phyloP scores from a whole-genome alignment of 441 rosid species.

The Isatis lusitanica region DNA sequence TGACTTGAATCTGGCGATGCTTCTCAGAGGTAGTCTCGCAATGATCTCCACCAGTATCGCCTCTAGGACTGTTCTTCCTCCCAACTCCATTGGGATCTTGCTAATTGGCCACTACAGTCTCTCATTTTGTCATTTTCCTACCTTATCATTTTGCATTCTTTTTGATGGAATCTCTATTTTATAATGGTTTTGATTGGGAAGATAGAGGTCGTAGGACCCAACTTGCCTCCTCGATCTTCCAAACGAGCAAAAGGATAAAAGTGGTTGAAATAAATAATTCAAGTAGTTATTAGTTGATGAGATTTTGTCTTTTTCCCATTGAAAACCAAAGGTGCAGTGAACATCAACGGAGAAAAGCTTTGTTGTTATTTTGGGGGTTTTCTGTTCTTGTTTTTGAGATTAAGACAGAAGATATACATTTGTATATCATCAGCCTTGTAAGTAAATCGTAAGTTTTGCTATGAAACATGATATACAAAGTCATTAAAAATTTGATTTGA shows the following conservation, averaged over 20 bases:
- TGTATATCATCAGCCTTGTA: background rate
- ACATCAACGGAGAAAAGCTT: background rate
- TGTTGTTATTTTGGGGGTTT: too few species aligned
- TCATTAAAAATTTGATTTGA: slow-evolving; percentile 13
- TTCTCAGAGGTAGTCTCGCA: slow-evolving; percentile 7
- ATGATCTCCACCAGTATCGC: slow-evolving; percentile 4
- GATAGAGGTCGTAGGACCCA: background rate
- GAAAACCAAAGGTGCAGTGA: background rate
- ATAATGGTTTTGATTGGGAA: background rate
- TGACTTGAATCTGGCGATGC: background rate
- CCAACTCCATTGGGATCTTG: background rate
- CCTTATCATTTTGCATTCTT: background rate
- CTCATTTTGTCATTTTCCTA: background rate
- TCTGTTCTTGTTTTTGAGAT: background rate
- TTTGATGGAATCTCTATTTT: background rate
- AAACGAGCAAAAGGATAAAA: background rate
- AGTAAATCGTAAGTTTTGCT: background rate
- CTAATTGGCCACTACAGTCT: background rate
- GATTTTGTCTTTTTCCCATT: background rate
- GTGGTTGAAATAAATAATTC: background rate
- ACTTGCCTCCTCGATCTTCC: background rate
- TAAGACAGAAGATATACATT: background rate
- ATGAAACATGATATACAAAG: background rate
- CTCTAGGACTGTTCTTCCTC: slow-evolving; percentile 11
- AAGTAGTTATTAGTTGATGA: background rate